Percentiles rank a stretch among this genome's conserved stretches.
Evolutionary conservation across 2,329 filamentous ascomycete genomes (phyloP).

Genomic region (Beauveria scarabaeidicola): DNA sequence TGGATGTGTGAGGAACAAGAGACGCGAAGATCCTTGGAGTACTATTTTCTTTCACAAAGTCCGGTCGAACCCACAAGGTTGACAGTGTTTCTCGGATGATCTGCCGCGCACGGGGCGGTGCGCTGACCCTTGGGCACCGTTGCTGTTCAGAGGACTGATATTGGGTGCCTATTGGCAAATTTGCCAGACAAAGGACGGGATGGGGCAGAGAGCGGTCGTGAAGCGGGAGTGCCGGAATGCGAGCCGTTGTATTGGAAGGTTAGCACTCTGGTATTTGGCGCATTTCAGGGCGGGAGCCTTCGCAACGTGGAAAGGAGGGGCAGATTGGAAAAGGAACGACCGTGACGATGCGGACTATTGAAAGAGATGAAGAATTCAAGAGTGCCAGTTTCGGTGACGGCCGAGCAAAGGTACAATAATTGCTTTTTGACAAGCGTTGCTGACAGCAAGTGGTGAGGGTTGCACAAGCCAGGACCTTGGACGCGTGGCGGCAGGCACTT

Average conservation of each 20-base stretch:
- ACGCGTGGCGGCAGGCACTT: background rate
- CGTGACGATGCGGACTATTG: background rate
- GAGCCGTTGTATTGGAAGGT: conserved; percentile 7
- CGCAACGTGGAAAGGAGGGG: conserved; percentile 2
- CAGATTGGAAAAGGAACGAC: background rate
- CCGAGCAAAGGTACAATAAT: background rate
- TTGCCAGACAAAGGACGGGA: background rate
- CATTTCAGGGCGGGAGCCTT: conserved; percentile 10
- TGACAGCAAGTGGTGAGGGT: background rate
- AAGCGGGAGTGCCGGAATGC: conserved; percentile 12
- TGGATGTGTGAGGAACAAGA: background rate
- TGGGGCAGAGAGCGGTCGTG: background rate
- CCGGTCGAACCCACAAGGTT: background rate
- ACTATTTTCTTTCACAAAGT: background rate
- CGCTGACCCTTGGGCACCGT: background rate
- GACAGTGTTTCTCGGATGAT: background rate
- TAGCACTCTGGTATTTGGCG: conserved; percentile 12
- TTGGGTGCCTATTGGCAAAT: background rate
- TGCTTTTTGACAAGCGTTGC: background rate
- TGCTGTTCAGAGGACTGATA: background rate
- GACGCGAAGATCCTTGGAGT: background rate
- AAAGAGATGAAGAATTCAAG: background rate
- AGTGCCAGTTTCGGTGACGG: background rate
- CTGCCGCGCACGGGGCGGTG: background rate
- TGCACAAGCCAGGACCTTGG: background rate